phyloP scores from a whole-genome alignment of 176 grass and related monocot genomes.

The Ampelocalamus luodianensis region DNA sequence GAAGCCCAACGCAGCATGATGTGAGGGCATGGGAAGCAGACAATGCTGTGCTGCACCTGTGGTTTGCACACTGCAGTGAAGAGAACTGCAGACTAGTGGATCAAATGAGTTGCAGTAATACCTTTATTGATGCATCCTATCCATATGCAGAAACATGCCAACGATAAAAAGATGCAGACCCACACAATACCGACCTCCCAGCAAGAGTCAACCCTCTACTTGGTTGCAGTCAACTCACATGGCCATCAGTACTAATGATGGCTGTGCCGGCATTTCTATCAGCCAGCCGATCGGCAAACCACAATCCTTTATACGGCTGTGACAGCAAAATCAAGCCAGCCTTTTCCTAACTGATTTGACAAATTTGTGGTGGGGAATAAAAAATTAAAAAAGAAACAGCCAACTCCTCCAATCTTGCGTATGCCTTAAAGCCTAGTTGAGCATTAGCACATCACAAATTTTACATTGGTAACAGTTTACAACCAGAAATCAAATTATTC shows the following conservation, averaged over 20 bases:
- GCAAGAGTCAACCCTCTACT: neutral
- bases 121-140: too few relatives aligned
- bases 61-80: too few relatives aligned
- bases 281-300: neutral
- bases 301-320: neutral
- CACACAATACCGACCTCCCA: neutral
- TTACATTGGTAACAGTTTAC: neutral
- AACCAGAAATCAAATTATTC: neutral
- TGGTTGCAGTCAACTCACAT: neutral
- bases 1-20: neutral
- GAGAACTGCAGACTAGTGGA: too few relatives aligned
- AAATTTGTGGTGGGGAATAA: neutral
- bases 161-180: neutral
- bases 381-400: too few relatives aligned
- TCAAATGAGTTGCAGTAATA: too few relatives aligned
- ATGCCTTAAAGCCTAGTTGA: neutral
- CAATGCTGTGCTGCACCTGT: neutral
- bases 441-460: neutral
- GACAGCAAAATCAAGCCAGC: too few relatives aligned
- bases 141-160: neutral
- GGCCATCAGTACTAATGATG: neutral
- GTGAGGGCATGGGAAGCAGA: neutral
- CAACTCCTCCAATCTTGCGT: neutral
- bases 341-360: neutral
- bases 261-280: neutral